phyloP scores from a whole-genome alignment of 345 rosid genomes.

The Isatis tinctoria region DNA sequence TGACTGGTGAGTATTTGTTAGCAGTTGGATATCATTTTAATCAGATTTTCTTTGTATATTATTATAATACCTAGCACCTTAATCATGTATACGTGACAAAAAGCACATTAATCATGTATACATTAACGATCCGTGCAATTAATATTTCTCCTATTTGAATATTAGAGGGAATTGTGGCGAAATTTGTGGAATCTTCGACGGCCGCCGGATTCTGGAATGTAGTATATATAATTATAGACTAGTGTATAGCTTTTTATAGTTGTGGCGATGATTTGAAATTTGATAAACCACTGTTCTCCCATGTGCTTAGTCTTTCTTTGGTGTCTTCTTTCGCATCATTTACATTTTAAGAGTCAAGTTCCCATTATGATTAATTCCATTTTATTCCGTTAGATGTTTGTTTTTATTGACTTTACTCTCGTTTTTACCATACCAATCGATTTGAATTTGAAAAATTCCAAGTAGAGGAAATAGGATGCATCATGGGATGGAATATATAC shows the following conservation, averaged over 20 bases:
- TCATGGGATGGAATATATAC: not conserved
- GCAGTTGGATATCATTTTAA: slow-evolving; percentile 15
- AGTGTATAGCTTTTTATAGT: not conserved
- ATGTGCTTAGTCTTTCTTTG: slow-evolving; percentile 22
- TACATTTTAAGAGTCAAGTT: slow-evolving; percentile 11
- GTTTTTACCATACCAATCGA: not conserved
- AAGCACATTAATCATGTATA: not conserved
- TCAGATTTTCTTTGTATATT: slow-evolving; percentile 1
- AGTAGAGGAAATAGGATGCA: not conserved
- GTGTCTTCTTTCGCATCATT: slow-evolving; percentile 23
- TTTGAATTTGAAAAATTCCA: slow-evolving; percentile 6
- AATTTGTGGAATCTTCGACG: slow-evolving; percentile 29
- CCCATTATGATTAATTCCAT: slow-evolving; percentile 4
- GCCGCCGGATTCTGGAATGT: slow-evolving; percentile 28
- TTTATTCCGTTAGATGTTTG: not conserved
- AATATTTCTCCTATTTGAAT: not conserved
- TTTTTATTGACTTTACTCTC: not conserved
- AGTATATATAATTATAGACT: not conserved
- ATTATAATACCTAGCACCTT: not conserved
- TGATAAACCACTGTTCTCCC: slow-evolving; percentile 24
- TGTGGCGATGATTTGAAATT: slow-evolving; percentile 12
- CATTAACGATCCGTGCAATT: not conserved
- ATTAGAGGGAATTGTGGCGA: slow-evolving; percentile 37
- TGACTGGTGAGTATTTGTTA: slow-evolving; percentile 20
- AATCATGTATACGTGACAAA: not conserved